These are phyloP conservation scores for Przewalskia tangutica DNA, from an alignment of 257 asterid genomes.

Conservation along the genomic window DNA sequence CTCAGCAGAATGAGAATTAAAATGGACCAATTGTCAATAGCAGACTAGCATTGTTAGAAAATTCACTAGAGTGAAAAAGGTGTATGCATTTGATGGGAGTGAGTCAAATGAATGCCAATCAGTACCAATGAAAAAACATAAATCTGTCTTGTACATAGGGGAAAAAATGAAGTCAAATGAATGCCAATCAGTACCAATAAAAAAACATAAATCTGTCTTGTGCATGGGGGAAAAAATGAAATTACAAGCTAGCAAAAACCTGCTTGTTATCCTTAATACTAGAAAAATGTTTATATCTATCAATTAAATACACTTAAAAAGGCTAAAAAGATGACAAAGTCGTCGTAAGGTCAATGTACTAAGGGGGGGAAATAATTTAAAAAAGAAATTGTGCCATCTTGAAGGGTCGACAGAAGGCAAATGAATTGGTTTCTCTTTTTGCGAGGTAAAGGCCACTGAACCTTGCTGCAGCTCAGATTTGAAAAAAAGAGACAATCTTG, in stretches of 20 bases:
- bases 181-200: neutral
- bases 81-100: neutral
- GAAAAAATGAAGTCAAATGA: neutral
- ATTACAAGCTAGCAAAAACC: neutral
- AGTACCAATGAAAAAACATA: neutral
- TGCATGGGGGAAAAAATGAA: neutral
- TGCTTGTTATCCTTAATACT: neutral
- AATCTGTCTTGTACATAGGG: neutral
- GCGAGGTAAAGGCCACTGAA: too few relatives aligned
- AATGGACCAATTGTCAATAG: neutral
- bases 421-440: too few relatives aligned
- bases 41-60: neutral
- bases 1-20: neutral
- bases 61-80: neutral
- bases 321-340: neutral
- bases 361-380: neutral
- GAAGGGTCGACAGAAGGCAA: neutral
- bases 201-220: neutral
- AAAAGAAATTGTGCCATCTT: neutral
- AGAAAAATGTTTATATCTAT: neutral
- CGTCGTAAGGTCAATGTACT: neutral
- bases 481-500: neutral
- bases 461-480: neutral
- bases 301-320: neutral
- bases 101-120: neutral